phyloP scores from a whole-genome alignment of 257 asterid species.

The Cordia subcordata region DNA sequence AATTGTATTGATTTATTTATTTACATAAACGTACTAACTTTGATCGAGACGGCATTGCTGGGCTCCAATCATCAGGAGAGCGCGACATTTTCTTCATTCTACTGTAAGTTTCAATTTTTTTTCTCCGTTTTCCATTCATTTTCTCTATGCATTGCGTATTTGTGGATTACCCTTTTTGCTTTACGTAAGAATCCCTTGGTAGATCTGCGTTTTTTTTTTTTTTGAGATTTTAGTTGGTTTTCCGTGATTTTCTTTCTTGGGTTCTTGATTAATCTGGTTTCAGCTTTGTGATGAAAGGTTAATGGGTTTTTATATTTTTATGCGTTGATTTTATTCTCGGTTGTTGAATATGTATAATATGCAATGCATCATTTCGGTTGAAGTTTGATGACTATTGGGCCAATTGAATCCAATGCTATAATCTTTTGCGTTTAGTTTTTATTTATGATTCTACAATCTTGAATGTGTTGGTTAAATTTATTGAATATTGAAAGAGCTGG shows the following conservation, averaged over 20 bases:
- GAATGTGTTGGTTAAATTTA: too few species aligned
- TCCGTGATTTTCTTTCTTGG: neutral
- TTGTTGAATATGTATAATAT: too few species aligned
- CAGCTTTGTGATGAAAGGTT: too few species aligned
- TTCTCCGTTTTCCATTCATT: neutral
- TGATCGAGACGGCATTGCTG: neutral
- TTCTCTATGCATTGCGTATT: neutral
- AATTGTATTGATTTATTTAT: neutral
- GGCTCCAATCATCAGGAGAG: slow-evolving; percentile 13
- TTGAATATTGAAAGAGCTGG: too few species aligned
- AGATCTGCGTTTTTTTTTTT: slow-evolving; percentile 19
- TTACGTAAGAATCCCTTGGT: neutral
- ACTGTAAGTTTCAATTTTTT: slow-evolving; percentile 13
- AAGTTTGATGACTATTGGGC: too few species aligned
- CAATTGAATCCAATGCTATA: too few species aligned
- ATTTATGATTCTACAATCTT: too few species aligned
- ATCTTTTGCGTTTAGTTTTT: too few species aligned
- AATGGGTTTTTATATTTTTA: too few species aligned
- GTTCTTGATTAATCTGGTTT: neutral
- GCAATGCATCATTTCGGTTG: too few species aligned
- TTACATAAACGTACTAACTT: neutral
- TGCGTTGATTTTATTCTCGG: too few species aligned
- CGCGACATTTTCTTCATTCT: slow-evolving; percentile 4
- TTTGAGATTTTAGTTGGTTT: neutral
- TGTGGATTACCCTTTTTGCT: too few species aligned